phyloP scores from a whole-genome alignment of 179 eudicot genomes.

The Corrigiola litoralis region DNA sequence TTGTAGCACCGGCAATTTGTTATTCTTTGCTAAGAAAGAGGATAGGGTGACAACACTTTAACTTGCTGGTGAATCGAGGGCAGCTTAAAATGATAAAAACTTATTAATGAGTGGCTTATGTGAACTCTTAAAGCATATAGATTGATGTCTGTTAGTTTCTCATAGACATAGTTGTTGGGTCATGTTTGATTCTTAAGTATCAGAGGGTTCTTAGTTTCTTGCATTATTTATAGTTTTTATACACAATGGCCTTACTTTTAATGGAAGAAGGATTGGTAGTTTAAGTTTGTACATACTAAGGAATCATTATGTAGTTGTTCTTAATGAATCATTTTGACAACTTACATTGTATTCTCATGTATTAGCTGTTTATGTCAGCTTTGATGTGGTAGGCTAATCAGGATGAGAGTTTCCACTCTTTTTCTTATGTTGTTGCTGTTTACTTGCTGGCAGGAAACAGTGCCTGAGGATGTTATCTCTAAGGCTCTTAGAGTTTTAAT shows the following conservation, averaged over 20 bases:
- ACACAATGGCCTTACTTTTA: not conserved
- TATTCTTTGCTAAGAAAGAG: not conserved
- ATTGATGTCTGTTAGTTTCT: not conserved
- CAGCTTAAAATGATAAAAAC: not conserved
- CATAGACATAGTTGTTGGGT: not conserved
- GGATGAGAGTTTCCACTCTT: not conserved
- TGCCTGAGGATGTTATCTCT: slow-evolving; percentile 73
- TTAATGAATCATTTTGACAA: not conserved
- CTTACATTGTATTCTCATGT: not conserved
- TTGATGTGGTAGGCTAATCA: not conserved
- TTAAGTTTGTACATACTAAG: not conserved
- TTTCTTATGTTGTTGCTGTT: slow-evolving; percentile 18
- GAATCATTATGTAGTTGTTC: not conserved
- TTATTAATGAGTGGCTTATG: not conserved
- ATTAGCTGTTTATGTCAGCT: not conserved
- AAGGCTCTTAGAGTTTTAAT: slow-evolving; percentile 67
- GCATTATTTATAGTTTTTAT: too few relatives aligned
- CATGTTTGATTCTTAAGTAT: not conserved
- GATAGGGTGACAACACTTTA: not conserved
- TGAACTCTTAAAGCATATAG: not conserved
- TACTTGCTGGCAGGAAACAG: slow-evolving; percentile 63
- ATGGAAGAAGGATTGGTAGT: not conserved
- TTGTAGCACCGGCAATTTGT: not conserved
- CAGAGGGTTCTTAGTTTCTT: not conserved
- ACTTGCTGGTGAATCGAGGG: not conserved